Evolutionary conservation across 148 eudicot species (phyloP).

Genomic region (Rhododendron griersonianum): DNA sequence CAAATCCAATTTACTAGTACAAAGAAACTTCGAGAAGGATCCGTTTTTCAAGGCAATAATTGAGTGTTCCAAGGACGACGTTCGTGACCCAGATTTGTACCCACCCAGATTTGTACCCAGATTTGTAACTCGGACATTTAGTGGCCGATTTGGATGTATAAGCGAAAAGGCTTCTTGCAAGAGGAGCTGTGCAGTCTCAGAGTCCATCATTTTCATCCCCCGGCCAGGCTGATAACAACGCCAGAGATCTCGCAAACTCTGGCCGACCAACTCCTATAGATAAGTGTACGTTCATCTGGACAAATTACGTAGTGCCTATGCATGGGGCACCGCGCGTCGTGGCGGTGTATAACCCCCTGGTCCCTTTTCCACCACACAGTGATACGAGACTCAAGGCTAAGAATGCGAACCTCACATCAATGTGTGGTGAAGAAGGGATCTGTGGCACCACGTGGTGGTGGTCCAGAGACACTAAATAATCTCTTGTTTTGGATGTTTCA

Average conservation of each 20-base stretch:
- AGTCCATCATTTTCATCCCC: not conserved
- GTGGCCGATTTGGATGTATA: not conserved
- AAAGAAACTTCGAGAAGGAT: not conserved
- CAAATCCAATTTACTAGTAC: not conserved
- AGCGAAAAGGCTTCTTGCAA: not conserved
- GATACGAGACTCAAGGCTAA: too few species aligned
- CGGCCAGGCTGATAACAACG: not conserved
- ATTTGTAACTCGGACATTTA: not conserved
- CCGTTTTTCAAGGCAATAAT: not conserved
- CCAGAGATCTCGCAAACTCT: not conserved
- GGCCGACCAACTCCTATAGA: not conserved
- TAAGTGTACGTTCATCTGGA: not conserved
- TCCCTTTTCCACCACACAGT: too few species aligned
- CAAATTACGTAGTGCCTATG: too few species aligned
- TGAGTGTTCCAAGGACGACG: not conserved
- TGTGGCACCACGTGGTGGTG: too few species aligned
- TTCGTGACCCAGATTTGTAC: not conserved
- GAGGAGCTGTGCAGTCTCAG: not conserved
- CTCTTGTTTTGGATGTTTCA: not conserved
- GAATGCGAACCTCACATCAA: too few species aligned
- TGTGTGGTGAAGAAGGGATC: too few species aligned
- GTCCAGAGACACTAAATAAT: too few species aligned
- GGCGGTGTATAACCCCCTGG: too few species aligned
- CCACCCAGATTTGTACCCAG: not conserved
- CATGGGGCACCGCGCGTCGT: too few species aligned